phyloP scores from a whole-genome alignment of 371 early-diverging fungal species.

The Mortierella sp. region DNA sequence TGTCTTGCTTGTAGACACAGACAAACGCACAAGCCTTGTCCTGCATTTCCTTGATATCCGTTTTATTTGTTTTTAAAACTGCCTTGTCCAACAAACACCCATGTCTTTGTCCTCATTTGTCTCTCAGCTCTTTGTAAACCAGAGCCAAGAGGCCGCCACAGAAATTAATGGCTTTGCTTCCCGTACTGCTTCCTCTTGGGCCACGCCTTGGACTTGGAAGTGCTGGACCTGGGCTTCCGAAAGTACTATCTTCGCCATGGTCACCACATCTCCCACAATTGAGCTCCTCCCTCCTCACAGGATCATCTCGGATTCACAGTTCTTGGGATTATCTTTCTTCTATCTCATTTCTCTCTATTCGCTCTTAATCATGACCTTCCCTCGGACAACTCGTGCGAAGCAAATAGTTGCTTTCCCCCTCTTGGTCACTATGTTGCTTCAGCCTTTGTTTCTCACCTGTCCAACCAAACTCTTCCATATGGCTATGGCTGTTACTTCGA shows the following conservation, averaged over 20 bases:
- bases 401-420: constrained; percentile 32
- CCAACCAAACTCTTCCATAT: constrained; percentile 19
- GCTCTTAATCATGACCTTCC: constrained; percentile 26
- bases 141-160: background rate
- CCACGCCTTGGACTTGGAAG: constrained; percentile 7
- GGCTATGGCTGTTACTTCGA: constrained; percentile 18
- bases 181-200: background rate
- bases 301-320: constrained; percentile 12
- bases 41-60: background rate
- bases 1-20: background rate
- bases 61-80: background rate
- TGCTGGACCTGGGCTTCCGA: constrained; percentile 16
- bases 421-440: constrained; percentile 7
- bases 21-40: constrained; percentile 4
- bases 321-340: constrained; percentile 7
- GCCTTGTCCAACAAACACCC: background rate
- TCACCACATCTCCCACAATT: constrained; percentile 8
- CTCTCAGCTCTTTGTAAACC: constrained; percentile 11
- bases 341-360: constrained; percentile 19
- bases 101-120: constrained; percentile 8
- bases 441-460: constrained; percentile 33
- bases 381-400: constrained; percentile 21
- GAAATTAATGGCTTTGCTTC: background rate
- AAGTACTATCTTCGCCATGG: constrained; percentile 17
- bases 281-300: constrained; percentile 18